phyloP scores from a whole-genome alignment of 2,329 filamentous ascomycete species.

The Penicillium sp. region DNA sequence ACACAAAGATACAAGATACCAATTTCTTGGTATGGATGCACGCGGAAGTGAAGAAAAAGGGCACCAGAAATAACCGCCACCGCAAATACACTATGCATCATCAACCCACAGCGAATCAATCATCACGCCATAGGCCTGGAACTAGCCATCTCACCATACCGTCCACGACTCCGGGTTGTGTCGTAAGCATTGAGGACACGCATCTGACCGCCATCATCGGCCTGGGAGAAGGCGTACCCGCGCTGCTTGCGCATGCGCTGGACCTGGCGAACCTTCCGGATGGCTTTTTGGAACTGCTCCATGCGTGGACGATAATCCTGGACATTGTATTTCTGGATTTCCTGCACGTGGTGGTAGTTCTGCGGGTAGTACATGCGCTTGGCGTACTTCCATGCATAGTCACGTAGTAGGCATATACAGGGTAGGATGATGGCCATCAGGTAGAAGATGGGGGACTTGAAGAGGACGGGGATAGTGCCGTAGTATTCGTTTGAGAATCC shows the following conservation, averaged over 20 bases:
- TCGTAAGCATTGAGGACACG: constrained; percentile 95
- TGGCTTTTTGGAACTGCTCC: constrained; percentile 99
- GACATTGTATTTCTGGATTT: constrained; percentile 99
- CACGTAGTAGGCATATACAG: constrained; percentile 74
- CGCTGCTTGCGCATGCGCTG: constrained; percentile 99
- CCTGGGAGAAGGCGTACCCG: constrained; percentile 96
- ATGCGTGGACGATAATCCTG: constrained; percentile 97
- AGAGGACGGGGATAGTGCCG: constrained; percentile 76
- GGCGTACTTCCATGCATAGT: constrained; percentile 94
- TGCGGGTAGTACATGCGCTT: constrained; percentile 97
- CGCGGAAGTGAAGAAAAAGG: constrained; percentile 9
- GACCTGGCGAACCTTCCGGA: constrained; percentile 95
- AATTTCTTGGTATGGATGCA: constrained; percentile 18
- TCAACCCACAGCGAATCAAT: constrained; percentile 12
- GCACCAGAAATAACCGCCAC: constrained; percentile 15
- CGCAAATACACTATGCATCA: constrained; percentile 5
- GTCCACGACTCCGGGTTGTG: constrained; percentile 83
- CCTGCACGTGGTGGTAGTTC: constrained; percentile 96
- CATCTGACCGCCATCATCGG: constrained; percentile 86
- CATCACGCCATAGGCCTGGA: constrained; percentile 42
- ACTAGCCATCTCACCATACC: constrained; percentile 91
- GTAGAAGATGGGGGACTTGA: constrained; percentile 83
- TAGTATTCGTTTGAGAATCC: constrained; percentile 78
- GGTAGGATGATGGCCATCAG: constrained; percentile 79
- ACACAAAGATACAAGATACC: constrained; percentile 19